Conservation (phyloP, 129 eudicot genomes). For the Solidago caesia region DNA sequence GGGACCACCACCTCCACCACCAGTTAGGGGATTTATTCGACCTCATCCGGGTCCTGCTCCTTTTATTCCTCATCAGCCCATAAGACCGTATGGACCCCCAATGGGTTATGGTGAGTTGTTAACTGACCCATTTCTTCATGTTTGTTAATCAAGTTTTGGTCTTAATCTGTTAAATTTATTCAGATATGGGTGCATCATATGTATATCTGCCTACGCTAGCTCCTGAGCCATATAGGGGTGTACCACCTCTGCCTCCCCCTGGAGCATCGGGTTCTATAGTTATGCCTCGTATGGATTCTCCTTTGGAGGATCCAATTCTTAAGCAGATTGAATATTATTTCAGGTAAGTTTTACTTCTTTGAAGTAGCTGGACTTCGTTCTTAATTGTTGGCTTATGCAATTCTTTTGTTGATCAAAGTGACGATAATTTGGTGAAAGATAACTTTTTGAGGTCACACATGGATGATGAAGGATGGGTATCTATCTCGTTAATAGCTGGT, state of each 20-base stretch:
- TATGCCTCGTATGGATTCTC: conserved; percentile 34
- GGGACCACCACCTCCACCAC: conserved; percentile 47
- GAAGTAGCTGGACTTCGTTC: background rate
- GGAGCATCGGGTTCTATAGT: conserved; percentile 37
- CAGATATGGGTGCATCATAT: conserved; percentile 52
- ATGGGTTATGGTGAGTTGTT: conserved; percentile 60
- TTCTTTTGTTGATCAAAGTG: conserved; percentile 46
- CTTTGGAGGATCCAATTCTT: conserved; percentile 41
- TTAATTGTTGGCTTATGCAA: conserved; percentile 1
- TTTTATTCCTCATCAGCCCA: conserved; percentile 37
- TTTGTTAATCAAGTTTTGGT: background rate
- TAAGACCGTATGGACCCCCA: conserved; percentile 49
- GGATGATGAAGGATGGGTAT: conserved; percentile 89
- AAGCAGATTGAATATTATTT: conserved; percentile 76
- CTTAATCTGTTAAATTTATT: conserved; percentile 13
- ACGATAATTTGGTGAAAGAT: conserved; percentile 67
- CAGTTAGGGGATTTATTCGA: conserved; percentile 45
- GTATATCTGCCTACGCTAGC: conserved; percentile 49
- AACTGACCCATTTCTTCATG: background rate
- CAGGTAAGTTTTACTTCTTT: conserved; percentile 39
- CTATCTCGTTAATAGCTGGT: conserved; percentile 56
- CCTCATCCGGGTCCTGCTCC: conserved; percentile 47
- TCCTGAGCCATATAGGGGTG: conserved; percentile 42
- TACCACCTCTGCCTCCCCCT: conserved; percentile 36
- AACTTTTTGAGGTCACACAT: conserved; percentile 58